These are phyloP conservation scores for Claviceps humidiphila DNA, from an alignment of 2,329 filamentous ascomycete genomes.

Conservation along the genomic window DNA sequence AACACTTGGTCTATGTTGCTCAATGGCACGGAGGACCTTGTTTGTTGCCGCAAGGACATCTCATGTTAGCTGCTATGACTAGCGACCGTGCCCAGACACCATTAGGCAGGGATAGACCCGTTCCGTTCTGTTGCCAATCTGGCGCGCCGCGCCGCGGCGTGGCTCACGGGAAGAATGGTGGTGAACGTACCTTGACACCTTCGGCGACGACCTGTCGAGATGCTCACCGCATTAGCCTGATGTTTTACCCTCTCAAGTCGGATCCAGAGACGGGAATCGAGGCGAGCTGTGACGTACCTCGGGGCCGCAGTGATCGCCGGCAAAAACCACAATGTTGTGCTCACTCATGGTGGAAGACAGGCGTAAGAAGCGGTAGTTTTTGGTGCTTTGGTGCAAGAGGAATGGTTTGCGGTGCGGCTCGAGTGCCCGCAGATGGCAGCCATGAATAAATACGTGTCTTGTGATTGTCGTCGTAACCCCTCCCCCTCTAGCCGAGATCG, in stretches of 20 bases:
- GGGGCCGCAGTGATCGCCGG: constrained; percentile 70
- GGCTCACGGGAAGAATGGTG: neutral
- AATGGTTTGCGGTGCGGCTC: neutral
- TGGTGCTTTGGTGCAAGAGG: neutral
- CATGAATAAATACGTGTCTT: neutral
- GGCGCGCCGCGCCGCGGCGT: neutral
- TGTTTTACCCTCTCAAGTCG: constrained; percentile 8
- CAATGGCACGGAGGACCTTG: constrained; percentile 65
- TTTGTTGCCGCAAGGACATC: neutral
- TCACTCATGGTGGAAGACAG: constrained; percentile 38
- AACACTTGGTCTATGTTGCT: constrained; percentile 54
- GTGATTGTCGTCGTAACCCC: neutral
- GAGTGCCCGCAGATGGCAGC: neutral
- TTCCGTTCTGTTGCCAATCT: neutral
- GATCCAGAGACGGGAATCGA: constrained; percentile 8
- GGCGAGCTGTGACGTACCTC: constrained; percentile 42
- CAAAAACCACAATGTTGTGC: constrained; percentile 67
- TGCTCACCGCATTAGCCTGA: constrained; percentile 9
- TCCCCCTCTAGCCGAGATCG: constrained; percentile 7
- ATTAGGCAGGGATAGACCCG: neutral
- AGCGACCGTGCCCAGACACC: neutral
- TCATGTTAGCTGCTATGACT: constrained; percentile 1
- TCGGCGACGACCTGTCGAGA: constrained; percentile 56
- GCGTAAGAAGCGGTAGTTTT: neutral
- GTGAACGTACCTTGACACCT: constrained; percentile 57